A percentile compares a stretch with the other conserved stretches of the same genome.
phyloP scores from a whole-genome alignment of 805 yeast species.

The Candida michaelii region DNA sequence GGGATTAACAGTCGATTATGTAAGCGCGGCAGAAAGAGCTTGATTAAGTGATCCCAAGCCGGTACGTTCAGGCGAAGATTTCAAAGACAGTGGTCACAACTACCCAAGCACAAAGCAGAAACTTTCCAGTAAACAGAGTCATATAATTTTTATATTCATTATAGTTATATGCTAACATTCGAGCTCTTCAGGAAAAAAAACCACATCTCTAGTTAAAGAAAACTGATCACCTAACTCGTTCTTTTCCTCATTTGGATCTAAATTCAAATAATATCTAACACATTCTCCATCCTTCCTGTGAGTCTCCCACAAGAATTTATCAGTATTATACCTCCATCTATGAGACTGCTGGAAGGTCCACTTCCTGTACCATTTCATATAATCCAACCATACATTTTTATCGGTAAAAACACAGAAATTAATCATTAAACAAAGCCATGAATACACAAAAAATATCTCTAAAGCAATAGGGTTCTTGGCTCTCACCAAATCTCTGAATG shows the following conservation, averaged over 20 bases:
- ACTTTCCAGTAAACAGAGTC: too few species aligned
- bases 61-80: too few species aligned
- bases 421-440: conserved; percentile 17
- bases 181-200: too few species aligned
- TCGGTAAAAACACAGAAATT: conserved; percentile 17
- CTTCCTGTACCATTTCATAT: conserved; percentile 16
- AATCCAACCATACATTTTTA: conserved; percentile 29
- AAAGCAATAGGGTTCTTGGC: conserved; percentile 24
- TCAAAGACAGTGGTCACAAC: too few species aligned
- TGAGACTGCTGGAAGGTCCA: conserved; percentile 13
- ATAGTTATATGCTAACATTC: too few species aligned
- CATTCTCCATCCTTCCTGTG: background rate
- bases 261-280: conserved; percentile 9
- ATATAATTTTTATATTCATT: too few species aligned
- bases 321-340: conserved; percentile 15
- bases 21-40: too few species aligned
- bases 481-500: conserved; percentile 18
- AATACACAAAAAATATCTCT: conserved; percentile 23
- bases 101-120: too few species aligned
- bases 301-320: conserved; percentile 11
- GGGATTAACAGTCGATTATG: background rate
- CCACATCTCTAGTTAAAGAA: too few species aligned
- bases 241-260: conserved; percentile 3
- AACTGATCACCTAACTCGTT: too few species aligned
- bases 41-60: too few species aligned